Conservation (phyloP, 176 grass and related monocot genomes). For the Ampelocalamus luodianensis region DNA sequence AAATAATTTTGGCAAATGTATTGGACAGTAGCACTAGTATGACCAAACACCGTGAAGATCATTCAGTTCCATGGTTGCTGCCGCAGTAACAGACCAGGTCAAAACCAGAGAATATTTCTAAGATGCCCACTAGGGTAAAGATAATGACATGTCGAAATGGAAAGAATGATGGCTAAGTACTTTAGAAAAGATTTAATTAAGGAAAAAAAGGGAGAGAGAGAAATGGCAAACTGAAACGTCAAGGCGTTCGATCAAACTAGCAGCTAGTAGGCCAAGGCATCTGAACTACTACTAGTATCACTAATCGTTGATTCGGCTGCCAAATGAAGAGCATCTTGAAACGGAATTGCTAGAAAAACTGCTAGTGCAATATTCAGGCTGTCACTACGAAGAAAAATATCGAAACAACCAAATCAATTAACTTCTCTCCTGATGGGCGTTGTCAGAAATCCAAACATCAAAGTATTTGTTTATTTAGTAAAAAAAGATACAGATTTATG, state of each 20-base stretch:
- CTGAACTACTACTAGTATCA: not conserved
- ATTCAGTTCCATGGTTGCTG: not conserved
- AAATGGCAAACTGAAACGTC: not conserved
- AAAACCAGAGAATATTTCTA: constrained; percentile 8
- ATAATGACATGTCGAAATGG: constrained; percentile 17
- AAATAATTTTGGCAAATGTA: not conserved
- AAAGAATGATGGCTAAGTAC: constrained; percentile 12
- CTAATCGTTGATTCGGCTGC: not conserved
- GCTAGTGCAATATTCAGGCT: not conserved
- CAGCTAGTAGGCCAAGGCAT: not conserved
- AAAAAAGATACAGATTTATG: not conserved
- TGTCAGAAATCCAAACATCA: too few species aligned
- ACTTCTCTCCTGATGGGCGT: too few species aligned
- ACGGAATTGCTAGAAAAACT: not conserved
- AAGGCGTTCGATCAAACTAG: constrained; percentile 4
- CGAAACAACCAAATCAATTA: not conserved
- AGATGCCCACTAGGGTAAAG: constrained; percentile 6
- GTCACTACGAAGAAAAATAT: not conserved
- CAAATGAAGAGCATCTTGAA: not conserved
- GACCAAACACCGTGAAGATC: not conserved
- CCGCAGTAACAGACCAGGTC: not conserved
- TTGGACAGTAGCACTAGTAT: not conserved
- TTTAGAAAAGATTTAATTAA: not conserved
- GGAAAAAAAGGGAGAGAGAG: not conserved
- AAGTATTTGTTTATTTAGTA: not conserved